Conservation (phyloP, 1,284 basidiomycete species). For the Lentinula novae-zelandiae region DNA sequence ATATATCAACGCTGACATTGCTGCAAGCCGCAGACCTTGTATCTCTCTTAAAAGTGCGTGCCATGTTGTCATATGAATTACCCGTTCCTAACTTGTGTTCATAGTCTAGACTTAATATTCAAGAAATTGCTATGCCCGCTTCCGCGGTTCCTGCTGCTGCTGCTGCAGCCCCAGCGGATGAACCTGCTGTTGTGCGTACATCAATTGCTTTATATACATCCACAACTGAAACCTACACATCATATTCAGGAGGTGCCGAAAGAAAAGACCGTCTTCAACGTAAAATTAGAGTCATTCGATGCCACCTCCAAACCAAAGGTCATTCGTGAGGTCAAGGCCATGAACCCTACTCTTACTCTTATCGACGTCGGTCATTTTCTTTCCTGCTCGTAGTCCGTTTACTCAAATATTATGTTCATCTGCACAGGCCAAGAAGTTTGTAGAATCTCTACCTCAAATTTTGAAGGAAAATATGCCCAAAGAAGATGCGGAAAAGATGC, state of each 20-base stretch:
- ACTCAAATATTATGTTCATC: constrained; percentile 10
- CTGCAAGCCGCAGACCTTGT: constrained; percentile 98
- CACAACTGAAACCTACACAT: constrained; percentile 10
- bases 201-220: not conserved
- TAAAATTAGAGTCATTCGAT: constrained; percentile 93
- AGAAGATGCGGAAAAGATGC: constrained; percentile 97
- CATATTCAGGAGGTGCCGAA: constrained; percentile 84
- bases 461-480: constrained; percentile 97
- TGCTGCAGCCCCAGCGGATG: constrained; percentile 48
- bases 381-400: constrained; percentile 16
- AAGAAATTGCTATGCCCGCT: constrained; percentile 95
- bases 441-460: constrained; percentile 91
- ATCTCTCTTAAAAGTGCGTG: constrained; percentile 78
- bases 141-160: constrained; percentile 59
- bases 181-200: constrained; percentile 57
- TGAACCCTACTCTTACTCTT: constrained; percentile 91
- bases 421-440: constrained; percentile 95
- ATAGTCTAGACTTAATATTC: constrained; percentile 92
- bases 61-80: not conserved
- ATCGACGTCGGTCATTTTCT: constrained; percentile 73
- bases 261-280: constrained; percentile 97
- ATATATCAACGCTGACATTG: constrained; percentile 88
- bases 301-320: constrained; percentile 92
- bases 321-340: constrained; percentile 96
- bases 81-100: not conserved